phyloP scores from a whole-genome alignment of 2,329 filamentous ascomycete species.

The Nectriaceae sp. region DNA sequence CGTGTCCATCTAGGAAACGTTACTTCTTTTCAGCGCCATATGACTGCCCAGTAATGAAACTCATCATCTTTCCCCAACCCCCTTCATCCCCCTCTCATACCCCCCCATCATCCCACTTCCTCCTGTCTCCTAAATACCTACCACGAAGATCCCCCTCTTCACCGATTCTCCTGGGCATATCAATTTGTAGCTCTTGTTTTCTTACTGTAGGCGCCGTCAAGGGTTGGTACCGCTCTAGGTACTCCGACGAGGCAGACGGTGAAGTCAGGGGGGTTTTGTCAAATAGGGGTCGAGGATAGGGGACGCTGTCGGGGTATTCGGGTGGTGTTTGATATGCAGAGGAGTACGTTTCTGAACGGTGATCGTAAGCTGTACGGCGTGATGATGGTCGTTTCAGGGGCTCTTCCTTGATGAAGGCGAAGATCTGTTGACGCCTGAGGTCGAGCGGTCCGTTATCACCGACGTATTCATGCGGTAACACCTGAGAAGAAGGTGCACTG shows the following conservation, averaged over 20 bases:
- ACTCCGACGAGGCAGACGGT: conserved; percentile 34
- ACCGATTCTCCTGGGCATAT: background rate
- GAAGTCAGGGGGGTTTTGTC: conserved; percentile 4
- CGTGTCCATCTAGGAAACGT: too few relatives aligned
- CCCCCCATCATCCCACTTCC: conserved; percentile 13
- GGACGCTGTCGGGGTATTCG: conserved; percentile 19
- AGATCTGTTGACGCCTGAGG: conserved; percentile 14
- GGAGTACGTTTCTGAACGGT: conserved; percentile 22
- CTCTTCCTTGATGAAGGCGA: conserved; percentile 36
- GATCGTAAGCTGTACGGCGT: conserved; percentile 22
- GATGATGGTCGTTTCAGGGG: conserved; percentile 43
- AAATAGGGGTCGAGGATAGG: conserved; percentile 8
- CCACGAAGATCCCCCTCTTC: background rate
- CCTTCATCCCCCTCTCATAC: conserved; percentile 16
- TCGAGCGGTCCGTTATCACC: conserved; percentile 10
- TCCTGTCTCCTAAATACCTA: background rate
- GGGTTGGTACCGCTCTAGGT: conserved; percentile 35
- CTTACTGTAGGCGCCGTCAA: background rate
- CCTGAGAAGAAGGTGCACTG: background rate
- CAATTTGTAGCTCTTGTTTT: background rate
- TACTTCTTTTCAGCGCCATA: too few relatives aligned
- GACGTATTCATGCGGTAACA: background rate
- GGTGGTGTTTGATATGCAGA: conserved; percentile 34
- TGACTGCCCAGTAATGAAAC: conserved; percentile 25
- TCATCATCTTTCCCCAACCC: conserved; percentile 26